Evolutionary conservation across 768 basidiomycete genomes (phyloP).

Genomic region (Rhizopogon vinicolor): DNA sequence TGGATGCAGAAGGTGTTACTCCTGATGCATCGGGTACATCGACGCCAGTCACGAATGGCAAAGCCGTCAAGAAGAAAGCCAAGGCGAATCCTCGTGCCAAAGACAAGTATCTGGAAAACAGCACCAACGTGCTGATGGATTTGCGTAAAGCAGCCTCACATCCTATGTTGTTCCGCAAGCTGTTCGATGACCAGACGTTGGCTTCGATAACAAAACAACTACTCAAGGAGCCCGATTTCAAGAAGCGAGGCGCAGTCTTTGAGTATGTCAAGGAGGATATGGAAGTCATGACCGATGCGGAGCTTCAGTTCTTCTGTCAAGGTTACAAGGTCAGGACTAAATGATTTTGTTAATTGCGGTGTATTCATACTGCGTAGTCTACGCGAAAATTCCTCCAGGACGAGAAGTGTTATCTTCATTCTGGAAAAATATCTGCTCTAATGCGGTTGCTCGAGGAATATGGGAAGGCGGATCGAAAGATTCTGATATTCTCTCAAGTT

Average conservation of each 20-base stretch:
- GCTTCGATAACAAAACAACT: slow-evolving; percentile 74
- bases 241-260: slow-evolving; percentile 72
- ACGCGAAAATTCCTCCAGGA: slow-evolving; percentile 72
- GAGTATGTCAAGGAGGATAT: slow-evolving; percentile 95
- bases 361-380: slow-evolving; percentile 38
- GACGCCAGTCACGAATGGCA: slow-evolving; percentile 21
- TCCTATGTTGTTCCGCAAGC: slow-evolving; percentile 90
- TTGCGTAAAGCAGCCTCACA: slow-evolving; percentile 94
- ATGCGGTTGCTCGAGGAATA: slow-evolving; percentile 69
- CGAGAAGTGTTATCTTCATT: slow-evolving; percentile 72
- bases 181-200: slow-evolving; percentile 75
- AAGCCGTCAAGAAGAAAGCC: slow-evolving; percentile 26
- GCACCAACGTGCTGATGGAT: slow-evolving; percentile 95
- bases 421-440: slow-evolving; percentile 82
- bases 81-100: slow-evolving; percentile 40
- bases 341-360: background rate
- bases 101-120: slow-evolving; percentile 77
- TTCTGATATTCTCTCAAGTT: slow-evolving; percentile 94
- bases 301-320: slow-evolving; percentile 82
- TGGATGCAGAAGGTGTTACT: slow-evolving; percentile 36
- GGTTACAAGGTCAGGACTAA: slow-evolving; percentile 67
- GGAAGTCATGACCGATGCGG: slow-evolving; percentile 97
- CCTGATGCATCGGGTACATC: slow-evolving; percentile 27
- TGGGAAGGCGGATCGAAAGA: slow-evolving; percentile 62
- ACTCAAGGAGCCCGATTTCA: slow-evolving; percentile 90